A percentile compares a stretch with the other conserved stretches of the same genome.
phyloP scores from a whole-genome alignment of 371 early-diverging fungal species.

The Saksenaea oblongispora region DNA sequence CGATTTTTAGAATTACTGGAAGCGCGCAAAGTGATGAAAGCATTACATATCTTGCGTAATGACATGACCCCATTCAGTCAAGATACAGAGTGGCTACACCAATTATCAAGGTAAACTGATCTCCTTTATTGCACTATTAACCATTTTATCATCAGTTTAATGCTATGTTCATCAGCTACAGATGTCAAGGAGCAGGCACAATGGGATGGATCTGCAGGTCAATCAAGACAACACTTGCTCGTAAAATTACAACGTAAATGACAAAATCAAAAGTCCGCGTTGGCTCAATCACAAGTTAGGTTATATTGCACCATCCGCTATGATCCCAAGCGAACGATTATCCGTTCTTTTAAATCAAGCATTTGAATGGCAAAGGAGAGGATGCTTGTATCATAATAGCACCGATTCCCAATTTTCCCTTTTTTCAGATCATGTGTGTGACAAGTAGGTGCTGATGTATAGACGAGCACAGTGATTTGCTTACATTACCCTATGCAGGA shows the following conservation, averaged over 20 bases:
- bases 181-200: constrained; percentile 63
- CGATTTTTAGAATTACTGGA: constrained; percentile 84
- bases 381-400: constrained; percentile 86
- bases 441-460: constrained; percentile 48
- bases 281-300: constrained; percentile 22
- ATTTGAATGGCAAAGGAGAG: constrained; percentile 65
- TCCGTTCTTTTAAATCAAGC: constrained; percentile 84
- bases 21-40: constrained; percentile 55
- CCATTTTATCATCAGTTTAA: constrained; percentile 38
- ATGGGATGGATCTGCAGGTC: constrained; percentile 81
- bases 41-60: constrained; percentile 67
- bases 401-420: constrained; percentile 60
- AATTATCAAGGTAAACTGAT: constrained; percentile 28
- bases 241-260: constrained; percentile 65
- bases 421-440: constrained; percentile 77
- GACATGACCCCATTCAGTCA: constrained; percentile 75
- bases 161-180: constrained; percentile 66
- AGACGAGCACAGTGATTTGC: not conserved
- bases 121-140: not conserved
- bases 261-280: not conserved
- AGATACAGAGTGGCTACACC: constrained; percentile 61
- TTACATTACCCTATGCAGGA: not conserved
- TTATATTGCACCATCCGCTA: constrained; percentile 76
- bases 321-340: constrained; percentile 87
- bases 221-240: constrained; percentile 69